These are phyloP conservation scores for Forsythia viridissima DNA, from an alignment of 257 asterid genomes.

Conservation along the genomic window DNA sequence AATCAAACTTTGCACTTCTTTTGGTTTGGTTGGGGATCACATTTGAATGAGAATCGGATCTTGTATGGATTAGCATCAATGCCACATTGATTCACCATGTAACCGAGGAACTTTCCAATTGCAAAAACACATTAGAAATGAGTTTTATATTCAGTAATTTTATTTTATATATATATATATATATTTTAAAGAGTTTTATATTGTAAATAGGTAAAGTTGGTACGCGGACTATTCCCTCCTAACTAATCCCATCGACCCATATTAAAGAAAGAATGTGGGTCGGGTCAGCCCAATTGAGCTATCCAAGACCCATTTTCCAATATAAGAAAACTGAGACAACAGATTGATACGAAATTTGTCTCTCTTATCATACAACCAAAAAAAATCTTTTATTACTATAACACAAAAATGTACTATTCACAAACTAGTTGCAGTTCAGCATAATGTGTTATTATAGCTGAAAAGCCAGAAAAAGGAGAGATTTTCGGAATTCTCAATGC, in stretches of 20 bases:
- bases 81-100: no score
- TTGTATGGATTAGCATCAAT: no score
- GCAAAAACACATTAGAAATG: no score
- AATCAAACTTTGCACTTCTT: no score
- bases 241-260: background rate
- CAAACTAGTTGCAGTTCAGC: constrained; percentile 14
- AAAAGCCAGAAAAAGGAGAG: constrained; percentile 16
- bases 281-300: background rate
- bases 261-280: background rate
- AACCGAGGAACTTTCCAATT: no score
- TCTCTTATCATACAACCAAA: background rate
- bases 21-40: no score
- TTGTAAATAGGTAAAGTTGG: no score
- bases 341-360: background rate
- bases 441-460: background rate
- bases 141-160: no score
- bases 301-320: background rate
- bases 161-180: no score
- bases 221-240: no score
- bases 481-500: constrained; percentile 21
- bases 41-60: no score
- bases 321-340: background rate
- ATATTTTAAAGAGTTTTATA: no score
- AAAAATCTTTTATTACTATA: background rate
- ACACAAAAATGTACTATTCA: constrained; percentile 19